Conservation (phyloP, 169 alveolate species). For the Blepharisma undulans region DNA sequence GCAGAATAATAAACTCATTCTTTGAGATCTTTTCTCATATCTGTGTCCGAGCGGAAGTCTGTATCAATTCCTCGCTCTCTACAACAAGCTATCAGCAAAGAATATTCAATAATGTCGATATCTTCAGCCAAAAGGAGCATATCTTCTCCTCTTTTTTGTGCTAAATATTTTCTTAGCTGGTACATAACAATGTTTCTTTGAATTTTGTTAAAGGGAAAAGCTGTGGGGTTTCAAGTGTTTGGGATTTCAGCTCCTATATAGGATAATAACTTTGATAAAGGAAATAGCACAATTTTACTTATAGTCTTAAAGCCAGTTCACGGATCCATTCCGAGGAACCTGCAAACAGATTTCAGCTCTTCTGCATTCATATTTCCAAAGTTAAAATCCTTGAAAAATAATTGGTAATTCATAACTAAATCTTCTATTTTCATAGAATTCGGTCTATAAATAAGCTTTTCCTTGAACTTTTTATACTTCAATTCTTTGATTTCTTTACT, state of each 20-base stretch:
- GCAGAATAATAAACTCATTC: conserved; percentile 22
- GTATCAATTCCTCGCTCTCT: conserved; percentile 42
- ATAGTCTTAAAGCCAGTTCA: conserved; percentile 32
- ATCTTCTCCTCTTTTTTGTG: conserved; percentile 15
- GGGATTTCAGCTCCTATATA: not conserved
- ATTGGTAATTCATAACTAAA: not conserved
- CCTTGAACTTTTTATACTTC: not conserved
- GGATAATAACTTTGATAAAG: not conserved
- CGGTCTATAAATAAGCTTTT: not conserved
- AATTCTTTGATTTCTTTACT: not conserved
- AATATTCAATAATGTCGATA: not conserved
- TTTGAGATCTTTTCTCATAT: not conserved
- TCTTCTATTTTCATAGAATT: not conserved
- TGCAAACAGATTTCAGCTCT: not conserved
- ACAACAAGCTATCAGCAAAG: not conserved
- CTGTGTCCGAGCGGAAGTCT: not conserved
- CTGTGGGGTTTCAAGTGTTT: not conserved
- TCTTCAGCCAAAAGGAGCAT: conserved; percentile 1
- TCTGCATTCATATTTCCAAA: conserved; percentile 36
- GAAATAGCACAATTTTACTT: not conserved
- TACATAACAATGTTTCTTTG: not conserved
- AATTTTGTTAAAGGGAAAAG: not conserved
- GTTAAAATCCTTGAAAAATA: not conserved
- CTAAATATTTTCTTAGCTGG: not conserved
- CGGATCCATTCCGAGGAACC: conserved; percentile 10